Conservation (phyloP, 495 filamentous ascomycete genomes). For the Trichoderma asperelloides region DNA sequence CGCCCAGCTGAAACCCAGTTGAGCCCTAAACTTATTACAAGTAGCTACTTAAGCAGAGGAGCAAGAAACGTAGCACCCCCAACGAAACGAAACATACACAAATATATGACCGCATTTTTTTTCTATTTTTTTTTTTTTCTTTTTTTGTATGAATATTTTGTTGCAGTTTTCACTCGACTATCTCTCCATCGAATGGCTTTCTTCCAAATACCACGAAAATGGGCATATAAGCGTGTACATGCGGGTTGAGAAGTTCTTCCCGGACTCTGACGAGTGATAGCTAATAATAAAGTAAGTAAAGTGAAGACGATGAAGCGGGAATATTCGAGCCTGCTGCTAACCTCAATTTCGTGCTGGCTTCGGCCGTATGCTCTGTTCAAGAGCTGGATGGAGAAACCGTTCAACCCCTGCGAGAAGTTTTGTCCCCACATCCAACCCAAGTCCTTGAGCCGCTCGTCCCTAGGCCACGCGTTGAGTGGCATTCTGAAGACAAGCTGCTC, state of each 20-base stretch:
- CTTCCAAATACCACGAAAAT: slow-evolving; percentile 47
- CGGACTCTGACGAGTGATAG: slow-evolving; percentile 49
- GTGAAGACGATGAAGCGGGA: not conserved
- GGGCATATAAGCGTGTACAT: slow-evolving; percentile 47
- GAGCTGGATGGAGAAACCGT: not conserved
- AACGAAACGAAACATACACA: no score
- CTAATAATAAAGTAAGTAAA: slow-evolving; percentile 26
- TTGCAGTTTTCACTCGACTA: no score
- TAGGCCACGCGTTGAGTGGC: slow-evolving; percentile 42
- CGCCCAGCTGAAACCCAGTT: no score
- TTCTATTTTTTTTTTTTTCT: no score
- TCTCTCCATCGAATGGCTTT: slow-evolving; percentile 32
- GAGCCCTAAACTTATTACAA: no score
- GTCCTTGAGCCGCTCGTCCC: slow-evolving; percentile 37
- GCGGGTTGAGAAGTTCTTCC: slow-evolving; percentile 42
- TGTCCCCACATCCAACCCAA: slow-evolving; percentile 23
- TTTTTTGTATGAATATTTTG: no score
- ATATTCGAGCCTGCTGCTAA: not conserved
- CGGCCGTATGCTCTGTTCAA: not conserved
- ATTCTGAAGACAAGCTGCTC: slow-evolving; percentile 37
- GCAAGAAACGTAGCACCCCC: no score
- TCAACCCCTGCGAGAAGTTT: not conserved
- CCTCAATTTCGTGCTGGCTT: not conserved
- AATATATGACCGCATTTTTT: no score
- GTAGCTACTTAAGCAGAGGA: no score